These are phyloP conservation scores for Tieghemostelium lacteum DNA, from an alignment of 78 protist species.

Conservation along the genomic window DNA sequence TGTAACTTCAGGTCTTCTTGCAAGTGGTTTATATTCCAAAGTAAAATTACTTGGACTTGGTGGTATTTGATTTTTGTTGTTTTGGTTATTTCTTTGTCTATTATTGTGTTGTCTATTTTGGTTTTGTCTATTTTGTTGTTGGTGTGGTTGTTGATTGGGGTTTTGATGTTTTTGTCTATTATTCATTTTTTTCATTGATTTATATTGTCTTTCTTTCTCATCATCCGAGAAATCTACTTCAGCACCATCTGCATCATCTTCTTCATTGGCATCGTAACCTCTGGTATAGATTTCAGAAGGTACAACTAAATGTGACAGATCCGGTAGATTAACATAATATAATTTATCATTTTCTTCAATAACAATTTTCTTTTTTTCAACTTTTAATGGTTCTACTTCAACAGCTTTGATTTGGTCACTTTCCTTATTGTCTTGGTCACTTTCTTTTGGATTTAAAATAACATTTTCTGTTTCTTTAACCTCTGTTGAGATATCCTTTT, in stretches of 20 bases:
- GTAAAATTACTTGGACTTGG: neutral
- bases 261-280: conserved; percentile 64
- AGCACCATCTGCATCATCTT: conserved; percentile 49
- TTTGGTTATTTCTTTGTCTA: neutral
- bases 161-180: conserved; percentile 17
- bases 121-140: conserved; percentile 4
- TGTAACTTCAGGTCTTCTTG: neutral
- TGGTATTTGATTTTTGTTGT: neutral
- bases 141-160: neutral
- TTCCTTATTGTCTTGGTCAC: neutral
- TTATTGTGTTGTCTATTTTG: neutral
- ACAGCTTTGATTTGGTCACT: no score
- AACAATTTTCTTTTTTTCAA: conserved; percentile 12
- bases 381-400: neutral
- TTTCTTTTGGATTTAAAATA: neutral
- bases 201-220: conserved; percentile 64
- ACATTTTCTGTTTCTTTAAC: neutral
- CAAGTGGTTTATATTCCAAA: neutral
- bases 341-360: neutral
- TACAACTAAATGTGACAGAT: conserved; percentile 37
- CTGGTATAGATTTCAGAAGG: conserved; percentile 58
- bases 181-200: neutral
- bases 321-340: conserved; percentile 62
- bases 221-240: conserved; percentile 73
- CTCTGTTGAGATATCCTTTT: no score